Percentiles rank a stretch among this genome's conserved stretches.
Evolutionary conservation across 352 stramenopile species (phyloP).

Genomic region (Phytophthora pistaciae): DNA sequence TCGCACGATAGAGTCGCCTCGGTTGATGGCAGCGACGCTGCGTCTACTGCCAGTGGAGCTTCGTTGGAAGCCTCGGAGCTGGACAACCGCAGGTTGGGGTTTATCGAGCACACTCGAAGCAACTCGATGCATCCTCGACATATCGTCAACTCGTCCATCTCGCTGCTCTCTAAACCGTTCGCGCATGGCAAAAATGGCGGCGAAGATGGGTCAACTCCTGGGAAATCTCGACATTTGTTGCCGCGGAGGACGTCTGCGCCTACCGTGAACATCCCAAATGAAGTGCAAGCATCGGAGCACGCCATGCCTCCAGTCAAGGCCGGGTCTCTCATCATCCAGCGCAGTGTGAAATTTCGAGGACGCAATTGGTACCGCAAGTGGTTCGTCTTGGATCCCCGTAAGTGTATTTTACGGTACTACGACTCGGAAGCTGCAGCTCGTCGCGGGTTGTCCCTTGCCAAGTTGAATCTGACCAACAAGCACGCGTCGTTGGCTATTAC

Average conservation of each 20-base stretch:
- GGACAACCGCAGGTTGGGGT: constrained; percentile 63
- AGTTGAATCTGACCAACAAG: constrained; percentile 74
- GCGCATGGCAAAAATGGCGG: constrained; percentile 31
- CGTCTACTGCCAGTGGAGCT: constrained; percentile 11
- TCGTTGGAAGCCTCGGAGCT: constrained; percentile 20
- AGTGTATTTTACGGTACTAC: constrained; percentile 78
- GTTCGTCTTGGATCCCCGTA: constrained; percentile 74
- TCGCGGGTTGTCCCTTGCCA: constrained; percentile 65
- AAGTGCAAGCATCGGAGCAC: constrained; percentile 7
- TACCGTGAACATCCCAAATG: constrained; percentile 14
- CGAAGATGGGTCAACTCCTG: constrained; percentile 28
- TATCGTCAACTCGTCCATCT: constrained; percentile 80
- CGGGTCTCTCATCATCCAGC: constrained; percentile 74
- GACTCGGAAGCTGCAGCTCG: constrained; percentile 70
- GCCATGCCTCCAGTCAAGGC: constrained; percentile 45
- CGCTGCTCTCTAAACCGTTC: constrained; percentile 78
- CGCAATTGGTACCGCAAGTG: constrained; percentile 86
- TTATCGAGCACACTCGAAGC: constrained; percentile 73
- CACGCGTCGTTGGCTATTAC: constrained; percentile 72
- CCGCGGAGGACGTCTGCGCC: constrained; percentile 27
- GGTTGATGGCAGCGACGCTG: constrained; percentile 24
- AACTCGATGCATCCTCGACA: constrained; percentile 66
- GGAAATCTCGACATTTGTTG: constrained; percentile 37
- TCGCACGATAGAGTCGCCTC: constrained; percentile 15
- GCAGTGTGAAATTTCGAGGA: constrained; percentile 75